A percentile compares a stretch with the other conserved stretches of the same genome.
phyloP scores from a whole-genome alignment of 2,329 filamentous ascomycete genomes.

The Apiospora kogelbergensis region DNA sequence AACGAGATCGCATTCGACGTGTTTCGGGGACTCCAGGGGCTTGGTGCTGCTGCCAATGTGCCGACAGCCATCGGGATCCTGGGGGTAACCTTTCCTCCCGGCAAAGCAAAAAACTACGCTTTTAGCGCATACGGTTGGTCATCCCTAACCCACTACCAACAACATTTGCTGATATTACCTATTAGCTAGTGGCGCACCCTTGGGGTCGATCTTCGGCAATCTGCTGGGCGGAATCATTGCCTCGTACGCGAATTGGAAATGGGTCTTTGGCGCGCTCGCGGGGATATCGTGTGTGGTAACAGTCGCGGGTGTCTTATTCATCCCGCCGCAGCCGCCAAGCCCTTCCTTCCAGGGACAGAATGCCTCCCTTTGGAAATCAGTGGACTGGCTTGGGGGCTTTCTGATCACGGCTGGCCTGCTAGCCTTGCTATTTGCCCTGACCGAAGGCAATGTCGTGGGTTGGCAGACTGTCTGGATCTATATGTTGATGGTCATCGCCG shows the following conservation, averaged over 20 bases:
- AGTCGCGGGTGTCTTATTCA: slow-evolving; percentile 56
- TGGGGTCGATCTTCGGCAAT: slow-evolving; percentile 66
- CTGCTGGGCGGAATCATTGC: slow-evolving; percentile 63
- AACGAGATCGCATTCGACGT: slow-evolving; percentile 69
- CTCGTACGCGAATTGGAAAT: slow-evolving; percentile 63
- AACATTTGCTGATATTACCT: background rate
- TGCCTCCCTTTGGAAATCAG: slow-evolving; percentile 39
- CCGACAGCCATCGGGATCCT: slow-evolving; percentile 71
- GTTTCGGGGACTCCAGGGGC: slow-evolving; percentile 64
- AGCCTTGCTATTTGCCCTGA: slow-evolving; percentile 64
- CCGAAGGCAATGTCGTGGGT: slow-evolving; percentile 68
- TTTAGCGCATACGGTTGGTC: slow-evolving; percentile 60
- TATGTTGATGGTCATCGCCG: slow-evolving; percentile 55
- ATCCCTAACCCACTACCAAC: background rate
- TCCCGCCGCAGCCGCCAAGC: slow-evolving; percentile 49
- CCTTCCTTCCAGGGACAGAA: slow-evolving; percentile 23
- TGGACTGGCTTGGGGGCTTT: slow-evolving; percentile 67
- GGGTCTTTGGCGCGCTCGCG: slow-evolving; percentile 65
- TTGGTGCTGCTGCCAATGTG: slow-evolving; percentile 69
- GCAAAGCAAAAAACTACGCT: slow-evolving; percentile 69
- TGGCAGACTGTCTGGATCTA: slow-evolving; percentile 66
- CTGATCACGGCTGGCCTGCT: slow-evolving; percentile 63
- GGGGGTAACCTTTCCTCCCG: slow-evolving; percentile 65
- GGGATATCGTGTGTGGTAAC: slow-evolving; percentile 59
- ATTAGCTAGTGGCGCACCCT: slow-evolving; percentile 59